Evolutionary conservation across 2,329 filamentous ascomycete genomes (phyloP), one percentile per base, ranked within the genome.

Genomic region (Pseudocercospora pini-densiflorae): DNA sequence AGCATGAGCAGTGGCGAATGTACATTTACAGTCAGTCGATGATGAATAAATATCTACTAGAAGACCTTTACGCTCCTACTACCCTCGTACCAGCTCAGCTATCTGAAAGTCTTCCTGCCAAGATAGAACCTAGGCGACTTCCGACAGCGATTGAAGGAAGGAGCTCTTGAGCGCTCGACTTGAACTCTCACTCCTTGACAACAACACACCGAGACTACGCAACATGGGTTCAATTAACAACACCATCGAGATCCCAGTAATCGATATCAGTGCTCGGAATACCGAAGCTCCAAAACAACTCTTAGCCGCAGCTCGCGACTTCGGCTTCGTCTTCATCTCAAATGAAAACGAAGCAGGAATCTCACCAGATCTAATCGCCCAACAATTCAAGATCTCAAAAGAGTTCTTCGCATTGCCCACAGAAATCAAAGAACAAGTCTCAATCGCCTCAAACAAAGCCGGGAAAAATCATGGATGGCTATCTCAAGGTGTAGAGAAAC

Each of bases 301-400:
- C 49, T 88, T 97, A 49, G 86, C 91, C 67, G 94, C 94, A 0
- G 94, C 93, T 1, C 87, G 89, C 43, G 88, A 90, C 62, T 90
- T 93, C 79, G 94, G 94, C 68, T 98, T 98, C 79, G 87, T 97
- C 68, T 98, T 95, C 77, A 89, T 98, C 74, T 90, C 89, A 75
- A 94, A 92, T 75, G 40, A 43, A n/a, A 85, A 88, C 23, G 90
- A 90, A 67, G 69, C 70, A n/a, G 70, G 66, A 36, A 92, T 97
- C 57, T 82, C 90, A 0, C 80, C 85, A 0, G 79, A 85, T 29
- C 86, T 89, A 61, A 88, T 97, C 47, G 85, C 91, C 9, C 81
- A 83, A 53, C 89, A 91, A 8, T 98, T 97, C 81, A 81, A 85
- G 14, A 79, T 97, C 76, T 93, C 95, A 82, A 63, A 74, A 64